phyloP scores from a whole-genome alignment of 129 eudicot species.

The Flaveria ramosissima region DNA sequence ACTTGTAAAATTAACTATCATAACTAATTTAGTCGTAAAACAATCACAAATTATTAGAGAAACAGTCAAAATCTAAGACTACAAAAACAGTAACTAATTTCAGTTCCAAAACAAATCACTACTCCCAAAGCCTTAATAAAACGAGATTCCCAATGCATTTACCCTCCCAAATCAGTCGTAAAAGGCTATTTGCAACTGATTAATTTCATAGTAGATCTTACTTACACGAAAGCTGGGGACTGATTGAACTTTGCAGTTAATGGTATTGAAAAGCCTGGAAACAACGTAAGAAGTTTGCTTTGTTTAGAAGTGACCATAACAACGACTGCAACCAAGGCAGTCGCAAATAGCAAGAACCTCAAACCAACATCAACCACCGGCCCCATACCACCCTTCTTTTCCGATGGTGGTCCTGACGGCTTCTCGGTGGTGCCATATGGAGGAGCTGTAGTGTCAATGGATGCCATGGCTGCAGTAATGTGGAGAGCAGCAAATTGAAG shows the following conservation, averaged over 20 bases:
- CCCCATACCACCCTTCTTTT: constrained; percentile 4
- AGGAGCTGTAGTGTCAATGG: constrained; percentile 7
- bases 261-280: constrained; percentile 28
- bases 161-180: no score
- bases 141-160: no score
- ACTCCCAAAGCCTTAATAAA: no score
- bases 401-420: constrained; percentile 13
- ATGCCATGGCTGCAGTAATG: constrained; percentile 30
- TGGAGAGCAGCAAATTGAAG: not conserved
- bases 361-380: constrained; percentile 42
- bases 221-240: constrained; percentile 79
- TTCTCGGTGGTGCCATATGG: constrained; percentile 8
- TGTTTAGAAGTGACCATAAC: constrained; percentile 81
- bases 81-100: no score
- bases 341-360: constrained; percentile 55
- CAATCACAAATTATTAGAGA: no score
- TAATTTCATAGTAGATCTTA: not conserved
- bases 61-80: no score
- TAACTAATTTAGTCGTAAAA: no score
- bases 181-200: no score
- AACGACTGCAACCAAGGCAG: constrained; percentile 52
- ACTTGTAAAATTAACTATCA: no score
- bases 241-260: constrained; percentile 47
- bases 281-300: constrained; percentile 30
- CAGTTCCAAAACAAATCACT: no score